Evolutionary conservation across 768 basidiomycete species (phyloP).

Genomic region (Boletus bicolor): DNA sequence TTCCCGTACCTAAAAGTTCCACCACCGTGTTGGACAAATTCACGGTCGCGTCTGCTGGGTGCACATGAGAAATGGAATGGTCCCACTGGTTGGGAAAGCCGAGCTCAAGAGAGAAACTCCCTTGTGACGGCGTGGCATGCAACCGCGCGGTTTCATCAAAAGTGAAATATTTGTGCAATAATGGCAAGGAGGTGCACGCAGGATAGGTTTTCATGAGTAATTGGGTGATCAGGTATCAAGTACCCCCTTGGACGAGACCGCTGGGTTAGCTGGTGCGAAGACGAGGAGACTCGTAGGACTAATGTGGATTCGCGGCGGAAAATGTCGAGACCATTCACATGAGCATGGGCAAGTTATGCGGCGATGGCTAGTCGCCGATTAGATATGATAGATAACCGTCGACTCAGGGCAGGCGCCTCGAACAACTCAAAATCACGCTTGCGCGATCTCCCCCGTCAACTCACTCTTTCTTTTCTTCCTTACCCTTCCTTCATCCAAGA

Average conservation of each 20-base stretch:
- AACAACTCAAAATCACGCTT: constrained; percentile 30
- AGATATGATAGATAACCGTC: constrained; percentile 22
- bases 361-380: constrained; percentile 13
- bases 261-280: constrained; percentile 5
- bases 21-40: not conserved
- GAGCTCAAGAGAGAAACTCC: not conserved
- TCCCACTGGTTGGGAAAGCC: not conserved
- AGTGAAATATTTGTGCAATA: not conserved
- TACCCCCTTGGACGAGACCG: not conserved
- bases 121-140: not conserved
- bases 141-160: not conserved
- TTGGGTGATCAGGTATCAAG: too few species aligned
- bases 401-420: constrained; percentile 34
- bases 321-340: constrained; percentile 13
- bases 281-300: not conserved
- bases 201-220: too few species aligned
- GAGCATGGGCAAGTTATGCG: constrained; percentile 9
- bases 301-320: constrained; percentile 1
- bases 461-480: constrained; percentile 16
- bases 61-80: not conserved
- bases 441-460: not conserved
- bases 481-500: constrained; percentile 29
- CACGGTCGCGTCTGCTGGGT: not conserved
- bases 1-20: not conserved
- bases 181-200: not conserved